Evolutionary conservation across 257 asterid genomes (phyloP).

Genomic region (Lithospermum erythrorhizon): DNA sequence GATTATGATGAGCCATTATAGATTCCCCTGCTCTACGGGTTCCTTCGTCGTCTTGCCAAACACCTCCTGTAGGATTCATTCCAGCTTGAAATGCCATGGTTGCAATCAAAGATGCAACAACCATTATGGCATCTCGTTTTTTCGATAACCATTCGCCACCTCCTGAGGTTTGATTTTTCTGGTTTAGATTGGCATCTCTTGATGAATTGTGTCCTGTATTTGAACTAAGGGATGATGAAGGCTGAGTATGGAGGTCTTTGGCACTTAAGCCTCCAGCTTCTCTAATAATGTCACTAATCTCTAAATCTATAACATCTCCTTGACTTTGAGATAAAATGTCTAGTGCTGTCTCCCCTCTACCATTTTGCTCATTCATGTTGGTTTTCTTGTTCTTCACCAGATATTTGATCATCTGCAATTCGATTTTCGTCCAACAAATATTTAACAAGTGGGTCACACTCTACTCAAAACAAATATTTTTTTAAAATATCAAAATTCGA

Average conservation of each 20-base stretch:
- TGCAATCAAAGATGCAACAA: neutral
- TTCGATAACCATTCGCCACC: conserved; percentile 8
- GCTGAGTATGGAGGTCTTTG: neutral
- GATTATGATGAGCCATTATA: conserved; percentile 20
- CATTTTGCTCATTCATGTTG: conserved; percentile 19
- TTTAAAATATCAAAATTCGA: no score
- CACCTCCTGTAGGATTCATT: conserved; percentile 15
- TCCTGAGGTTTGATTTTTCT: no score
- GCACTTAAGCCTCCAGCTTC: conserved; percentile 8
- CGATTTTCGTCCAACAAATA: no score
- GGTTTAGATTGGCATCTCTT: no score
- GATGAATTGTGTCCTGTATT: no score
- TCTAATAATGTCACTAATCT: neutral
- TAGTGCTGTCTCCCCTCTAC: conserved; percentile 19
- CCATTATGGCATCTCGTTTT: conserved; percentile 2
- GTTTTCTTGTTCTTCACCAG: conserved; percentile 12
- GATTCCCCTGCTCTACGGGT: conserved; percentile 28
- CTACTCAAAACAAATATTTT: no score
- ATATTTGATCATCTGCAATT: conserved; percentile 26
- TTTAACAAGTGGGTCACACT: no score
- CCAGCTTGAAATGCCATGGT: conserved; percentile 6
- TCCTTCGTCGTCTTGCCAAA: conserved; percentile 6
- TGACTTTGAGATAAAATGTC: conserved; percentile 10
- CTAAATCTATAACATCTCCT: conserved; percentile 4
- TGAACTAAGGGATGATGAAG: no score